phyloP scores from a whole-genome alignment of 768 basidiomycete species.

The Lentinula sp. region DNA sequence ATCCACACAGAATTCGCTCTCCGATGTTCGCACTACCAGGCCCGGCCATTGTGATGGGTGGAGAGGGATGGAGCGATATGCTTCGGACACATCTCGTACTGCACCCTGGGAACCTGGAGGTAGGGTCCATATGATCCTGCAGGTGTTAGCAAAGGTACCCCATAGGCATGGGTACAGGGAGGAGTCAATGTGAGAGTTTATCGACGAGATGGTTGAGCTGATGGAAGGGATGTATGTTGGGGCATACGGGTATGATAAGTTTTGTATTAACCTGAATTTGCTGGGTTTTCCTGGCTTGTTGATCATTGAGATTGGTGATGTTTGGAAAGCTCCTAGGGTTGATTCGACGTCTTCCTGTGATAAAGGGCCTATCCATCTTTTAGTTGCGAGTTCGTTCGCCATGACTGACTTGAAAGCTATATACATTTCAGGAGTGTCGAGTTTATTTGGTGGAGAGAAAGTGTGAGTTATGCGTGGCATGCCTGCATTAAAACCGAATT shows the following conservation, averaged over 20 bases:
- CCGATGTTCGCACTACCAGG: slow-evolving; percentile 10
- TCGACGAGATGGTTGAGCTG: slow-evolving; percentile 8
- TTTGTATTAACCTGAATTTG: slow-evolving; percentile 25
- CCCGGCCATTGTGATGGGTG: slow-evolving; percentile 29
- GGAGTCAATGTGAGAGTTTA: slow-evolving; percentile 23
- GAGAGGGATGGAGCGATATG: slow-evolving; percentile 29
- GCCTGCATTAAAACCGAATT: too few relatives aligned
- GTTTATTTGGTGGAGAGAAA: too few relatives aligned
- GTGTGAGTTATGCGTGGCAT: too few relatives aligned
- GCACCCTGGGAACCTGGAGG: too few relatives aligned
- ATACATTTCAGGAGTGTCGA: too few relatives aligned
- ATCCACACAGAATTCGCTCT: slow-evolving; percentile 18
- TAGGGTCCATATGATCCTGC: slow-evolving; percentile 18
- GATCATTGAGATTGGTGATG: slow-evolving; percentile 33
- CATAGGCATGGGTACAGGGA: slow-evolving; percentile 26
- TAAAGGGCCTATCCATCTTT: too few relatives aligned
- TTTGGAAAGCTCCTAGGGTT: slow-evolving; percentile 32
- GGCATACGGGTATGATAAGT: slow-evolving; percentile 21
- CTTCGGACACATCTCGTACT: slow-evolving; percentile 33
- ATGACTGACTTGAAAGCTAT: too few relatives aligned
- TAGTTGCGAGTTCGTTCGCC: too few relatives aligned
- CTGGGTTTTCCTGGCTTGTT: slow-evolving; percentile 21
- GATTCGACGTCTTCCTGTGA: slow-evolving; percentile 7
- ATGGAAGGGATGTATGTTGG: slow-evolving; percentile 8
- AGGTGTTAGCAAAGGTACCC: slow-evolving; percentile 27